Evolutionary conservation across 306 rosid species (phyloP), one percentile per base, ranked within the genome.

Genomic region (Cyclanthera cordifolia): DNA sequence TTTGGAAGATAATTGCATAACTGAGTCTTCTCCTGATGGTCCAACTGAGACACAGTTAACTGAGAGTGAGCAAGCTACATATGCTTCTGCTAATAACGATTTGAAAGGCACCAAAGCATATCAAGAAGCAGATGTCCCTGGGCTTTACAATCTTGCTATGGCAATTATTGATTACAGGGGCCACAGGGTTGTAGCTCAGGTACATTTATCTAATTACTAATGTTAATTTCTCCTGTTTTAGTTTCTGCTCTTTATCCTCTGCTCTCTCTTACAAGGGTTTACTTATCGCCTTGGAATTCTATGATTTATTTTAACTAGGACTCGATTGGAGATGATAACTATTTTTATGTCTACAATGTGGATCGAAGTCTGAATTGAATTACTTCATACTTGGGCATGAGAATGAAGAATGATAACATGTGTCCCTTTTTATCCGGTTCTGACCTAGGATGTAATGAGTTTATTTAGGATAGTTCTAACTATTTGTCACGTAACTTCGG

Each of bases 111-210:
- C 99, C 47, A 90, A 85, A 83, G 97, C 97, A 51, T 94, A 94
- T 83, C 99, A 94, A 81, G 99, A 94, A 83, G 97, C 96, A 66
- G 95, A 94, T 88, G 97, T 94, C 32, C 77, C 89, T 66, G 97
- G 99, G 43, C 90, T 94, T 71, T 90, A 88, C 75, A 90, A 85
- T 82, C 99, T 90, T 69, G 97, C 99, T 48, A 94, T 94, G 97
- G 90, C 95, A 52, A 90, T 94, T 74, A 84, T 94, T 77, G 99
- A 94, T 86, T 90, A 85, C 79, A 85, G 95, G 79, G 99, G 99
- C 51, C 99, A 94, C 75, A 88, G 99, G 73, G 99, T 94, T 76
- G 97, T 94, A 56, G 99, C 99, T 69, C 99, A 94, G 96, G 99
- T 94, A 73, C 66, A 6, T 49, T 21, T 57, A 16, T 45, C 3